A percentile compares a stretch with the other conserved stretches of the same genome.
These are phyloP conservation scores for Fermentozyma sake DNA, from an alignment of 1,139 yeast species.

Conservation along the genomic window DNA sequence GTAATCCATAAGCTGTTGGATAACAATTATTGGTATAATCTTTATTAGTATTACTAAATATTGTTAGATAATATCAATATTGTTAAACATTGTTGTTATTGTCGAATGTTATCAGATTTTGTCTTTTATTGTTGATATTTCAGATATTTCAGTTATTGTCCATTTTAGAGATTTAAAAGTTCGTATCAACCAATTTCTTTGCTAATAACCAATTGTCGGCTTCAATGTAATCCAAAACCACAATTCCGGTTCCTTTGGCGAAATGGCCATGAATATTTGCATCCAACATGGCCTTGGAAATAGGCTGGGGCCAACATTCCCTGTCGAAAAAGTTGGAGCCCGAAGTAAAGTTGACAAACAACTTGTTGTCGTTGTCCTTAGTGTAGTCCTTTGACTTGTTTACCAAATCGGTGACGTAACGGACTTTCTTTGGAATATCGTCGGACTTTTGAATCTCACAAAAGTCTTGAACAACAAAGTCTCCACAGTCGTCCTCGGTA, in stretches of 20 bases:
- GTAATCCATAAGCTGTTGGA: no score
- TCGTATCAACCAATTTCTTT: conserved; percentile 49
- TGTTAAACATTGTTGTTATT: no score
- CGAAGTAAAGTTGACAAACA: conserved; percentile 69
- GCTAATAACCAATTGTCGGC: conserved; percentile 56
- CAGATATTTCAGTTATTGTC: no score
- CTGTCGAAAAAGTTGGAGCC: conserved; percentile 72
- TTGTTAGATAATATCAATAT: no score
- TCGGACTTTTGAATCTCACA: conserved; percentile 55
- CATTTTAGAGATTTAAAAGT: no score
- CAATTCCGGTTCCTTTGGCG: conserved; percentile 52
- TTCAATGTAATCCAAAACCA: conserved; percentile 69
- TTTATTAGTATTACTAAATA: no score
- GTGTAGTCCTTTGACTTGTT: conserved; percentile 50
- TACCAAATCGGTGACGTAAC: conserved; percentile 54
- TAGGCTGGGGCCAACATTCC: conserved; percentile 70
- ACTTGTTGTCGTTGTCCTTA: conserved; percentile 44
- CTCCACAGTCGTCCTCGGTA: conserved; percentile 60
- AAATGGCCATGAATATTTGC: conserved; percentile 48
- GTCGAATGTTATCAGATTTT: no score
- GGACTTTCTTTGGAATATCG: conserved; percentile 56
- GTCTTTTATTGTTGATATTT: no score
- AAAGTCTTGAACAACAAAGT: conserved; percentile 67
- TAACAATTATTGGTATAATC: no score
- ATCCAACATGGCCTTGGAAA: conserved; percentile 50